Evolutionary conservation across 129 eudicot genomes (phyloP), one percentile per base, ranked within the genome.

Genomic region (Escallonia herrerae): DNA sequence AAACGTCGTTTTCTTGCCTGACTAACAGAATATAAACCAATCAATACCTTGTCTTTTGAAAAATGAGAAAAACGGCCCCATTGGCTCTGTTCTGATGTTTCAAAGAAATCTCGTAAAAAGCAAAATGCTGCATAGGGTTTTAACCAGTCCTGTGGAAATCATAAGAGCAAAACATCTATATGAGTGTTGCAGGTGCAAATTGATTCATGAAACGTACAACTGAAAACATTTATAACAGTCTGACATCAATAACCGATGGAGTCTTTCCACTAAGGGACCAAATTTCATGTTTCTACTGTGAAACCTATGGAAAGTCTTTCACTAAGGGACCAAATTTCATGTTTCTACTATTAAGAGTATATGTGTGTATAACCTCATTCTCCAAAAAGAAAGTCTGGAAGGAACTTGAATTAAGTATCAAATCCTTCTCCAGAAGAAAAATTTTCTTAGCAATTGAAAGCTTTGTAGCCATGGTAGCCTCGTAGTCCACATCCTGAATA

Each of bases 121-220:
- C 99, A 94, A 79, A 94, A 94, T 47, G 97, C 99, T 52, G 99
- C 99, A 74, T 94, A 94, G 40, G 99, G 97, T 66, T 73, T 89
- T 65, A 94, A 74, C 99, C 99, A 94, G 54, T 94, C 99, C 99
- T 94, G 86, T 60, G 1, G 33, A 77, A 63, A 74, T 37, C 61
- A 69, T 73, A 15, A 58, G 22, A 56, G 48, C 33, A 77, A 54
- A 58, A 55, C 15, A 40, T 10, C 2, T 42, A 40, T 15, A 71
- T 5, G 4, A 63, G 50, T n/a, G 54, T 48, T 9, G 43, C 51
- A 60, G 57, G 37, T 40, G 50, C 14, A 66, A 22, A 51, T 15
- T 53, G 8, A 37, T 38, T 39, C 3, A 5, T 40, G 45, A 38
- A 13, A 42, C 11, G 40, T 14, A 68, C 39, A 50, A 67, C 15